Conservation (phyloP, 1,284 basidiomycete genomes). For the Microbotryum scabiosae region DNA sequence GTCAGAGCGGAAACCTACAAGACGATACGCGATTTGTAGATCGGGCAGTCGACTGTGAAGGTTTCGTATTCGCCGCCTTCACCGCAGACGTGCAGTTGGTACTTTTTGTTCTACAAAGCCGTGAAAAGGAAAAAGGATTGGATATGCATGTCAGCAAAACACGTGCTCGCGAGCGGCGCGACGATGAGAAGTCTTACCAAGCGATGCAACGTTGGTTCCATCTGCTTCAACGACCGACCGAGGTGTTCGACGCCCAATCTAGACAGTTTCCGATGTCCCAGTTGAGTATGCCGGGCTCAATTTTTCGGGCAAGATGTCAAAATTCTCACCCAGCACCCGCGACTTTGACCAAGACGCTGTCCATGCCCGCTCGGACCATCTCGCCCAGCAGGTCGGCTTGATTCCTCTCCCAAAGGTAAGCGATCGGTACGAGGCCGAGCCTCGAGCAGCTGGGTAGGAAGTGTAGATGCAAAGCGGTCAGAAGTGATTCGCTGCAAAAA, state of each 20-base stretch:
- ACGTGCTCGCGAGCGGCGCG: no score
- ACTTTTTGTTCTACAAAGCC: slow-evolving; percentile 67
- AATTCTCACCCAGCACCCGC: slow-evolving; percentile 68
- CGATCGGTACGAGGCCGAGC: slow-evolving; percentile 69
- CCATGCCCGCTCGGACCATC: slow-evolving; percentile 73
- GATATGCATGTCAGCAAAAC: no score
- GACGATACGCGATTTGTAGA: slow-evolving; percentile 70
- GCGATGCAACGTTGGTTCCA: slow-evolving; percentile 63
- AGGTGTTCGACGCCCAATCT: slow-evolving; percentile 53
- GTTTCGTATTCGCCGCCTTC: slow-evolving; percentile 99
- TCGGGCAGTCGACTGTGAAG: slow-evolving; percentile 77
- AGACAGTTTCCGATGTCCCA: slow-evolving; percentile 54
- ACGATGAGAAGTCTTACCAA: slow-evolving; percentile 54
- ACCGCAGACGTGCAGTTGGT: slow-evolving; percentile 89
- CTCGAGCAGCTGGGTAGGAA: slow-evolving; percentile 58
- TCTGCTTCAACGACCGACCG: slow-evolving; percentile 64
- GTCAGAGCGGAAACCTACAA: no score
- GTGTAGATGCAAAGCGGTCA: not conserved
- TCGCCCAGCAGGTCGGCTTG: slow-evolving; percentile 74
- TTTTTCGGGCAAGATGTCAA: not conserved
- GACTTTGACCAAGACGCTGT: slow-evolving; percentile 87
- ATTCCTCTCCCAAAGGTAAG: slow-evolving; percentile 89
- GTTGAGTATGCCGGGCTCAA: slow-evolving; percentile 42
- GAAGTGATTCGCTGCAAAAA: not conserved
- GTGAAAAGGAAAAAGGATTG: no score